These are phyloP conservation scores for Delonix regia DNA, from an alignment of 306 rosid genomes.

Conservation along the genomic window DNA sequence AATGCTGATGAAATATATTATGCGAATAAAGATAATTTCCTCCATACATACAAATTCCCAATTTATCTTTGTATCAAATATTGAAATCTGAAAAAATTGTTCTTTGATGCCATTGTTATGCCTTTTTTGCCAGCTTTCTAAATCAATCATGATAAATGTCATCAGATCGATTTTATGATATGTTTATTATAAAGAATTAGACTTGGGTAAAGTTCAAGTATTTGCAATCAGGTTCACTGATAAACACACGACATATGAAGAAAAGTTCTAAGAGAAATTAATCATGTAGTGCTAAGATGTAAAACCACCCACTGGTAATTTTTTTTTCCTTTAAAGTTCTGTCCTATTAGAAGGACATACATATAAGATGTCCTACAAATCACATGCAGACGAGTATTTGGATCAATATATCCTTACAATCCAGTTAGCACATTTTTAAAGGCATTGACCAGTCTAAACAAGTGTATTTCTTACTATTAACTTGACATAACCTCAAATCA, in stretches of 20 bases:
- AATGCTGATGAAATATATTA: neutral
- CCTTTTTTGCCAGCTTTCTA: neutral
- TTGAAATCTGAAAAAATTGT: neutral
- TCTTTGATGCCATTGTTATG: neutral
- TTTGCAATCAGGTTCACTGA: neutral
- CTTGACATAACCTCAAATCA: neutral
- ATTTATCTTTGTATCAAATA: neutral
- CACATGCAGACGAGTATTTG: too few relatives aligned
- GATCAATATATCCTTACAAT: neutral
- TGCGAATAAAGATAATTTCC: neutral
- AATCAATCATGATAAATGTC: neutral
- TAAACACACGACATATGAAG: too few relatives aligned
- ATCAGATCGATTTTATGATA: neutral
- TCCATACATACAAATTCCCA: neutral
- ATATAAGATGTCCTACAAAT: too few relatives aligned
- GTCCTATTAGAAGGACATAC: too few relatives aligned
- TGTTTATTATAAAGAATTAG: neutral
- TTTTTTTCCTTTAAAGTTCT: too few relatives aligned
- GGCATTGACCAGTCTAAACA: too few relatives aligned
- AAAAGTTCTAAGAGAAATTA: neutral
- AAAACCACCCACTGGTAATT: neutral
- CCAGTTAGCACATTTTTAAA: too few relatives aligned
- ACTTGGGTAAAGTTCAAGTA: neutral
- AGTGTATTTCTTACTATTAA: slow-evolving; percentile 6
- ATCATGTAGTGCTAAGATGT: neutral